Percentiles rank a stretch among this genome's conserved stretches.
phyloP scores from a whole-genome alignment of 371 early-diverging fungal genomes.

The Mucor velutinosus region DNA sequence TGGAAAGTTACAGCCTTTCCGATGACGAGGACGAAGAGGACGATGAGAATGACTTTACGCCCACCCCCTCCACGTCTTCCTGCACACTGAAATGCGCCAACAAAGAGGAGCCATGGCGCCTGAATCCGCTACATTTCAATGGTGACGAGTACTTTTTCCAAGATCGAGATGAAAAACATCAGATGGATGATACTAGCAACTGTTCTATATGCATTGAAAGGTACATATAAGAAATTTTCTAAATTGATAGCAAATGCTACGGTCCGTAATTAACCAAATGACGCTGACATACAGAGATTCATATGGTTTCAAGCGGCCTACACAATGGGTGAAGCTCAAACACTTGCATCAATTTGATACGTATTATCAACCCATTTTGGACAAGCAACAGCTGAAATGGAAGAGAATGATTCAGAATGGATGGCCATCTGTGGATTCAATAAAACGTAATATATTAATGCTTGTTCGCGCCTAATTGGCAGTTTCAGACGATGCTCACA shows the following conservation, averaged over 20 bases:
- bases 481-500: background rate
- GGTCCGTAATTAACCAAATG: background rate
- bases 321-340: slow-evolving; percentile 54
- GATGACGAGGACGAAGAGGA: background rate
- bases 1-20: background rate
- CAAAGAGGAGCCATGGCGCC: slow-evolving; percentile 13
- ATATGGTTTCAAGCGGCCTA: slow-evolving; percentile 67
- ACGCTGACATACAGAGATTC: slow-evolving; percentile 41
- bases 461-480: background rate
- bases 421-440: slow-evolving; percentile 20
- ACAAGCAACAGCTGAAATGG: slow-evolving; percentile 58
- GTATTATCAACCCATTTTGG: slow-evolving; percentile 52
- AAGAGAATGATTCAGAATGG: slow-evolving; percentile 22
- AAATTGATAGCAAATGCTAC: background rate
- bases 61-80: background rate
- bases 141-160: slow-evolving; percentile 12
- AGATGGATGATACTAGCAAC: background rate
- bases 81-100: background rate
- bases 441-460: slow-evolving; percentile 43
- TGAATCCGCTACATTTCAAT: background rate
- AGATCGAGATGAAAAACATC: slow-evolving; percentile 12
- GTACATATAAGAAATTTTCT: slow-evolving; percentile 1
- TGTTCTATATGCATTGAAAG: slow-evolving; percentile 10
- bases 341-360: slow-evolving; percentile 56
- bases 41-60: background rate